Conservation (phyloP, 495 filamentous ascomycete species). For the Penicillium maclennaniae region DNA sequence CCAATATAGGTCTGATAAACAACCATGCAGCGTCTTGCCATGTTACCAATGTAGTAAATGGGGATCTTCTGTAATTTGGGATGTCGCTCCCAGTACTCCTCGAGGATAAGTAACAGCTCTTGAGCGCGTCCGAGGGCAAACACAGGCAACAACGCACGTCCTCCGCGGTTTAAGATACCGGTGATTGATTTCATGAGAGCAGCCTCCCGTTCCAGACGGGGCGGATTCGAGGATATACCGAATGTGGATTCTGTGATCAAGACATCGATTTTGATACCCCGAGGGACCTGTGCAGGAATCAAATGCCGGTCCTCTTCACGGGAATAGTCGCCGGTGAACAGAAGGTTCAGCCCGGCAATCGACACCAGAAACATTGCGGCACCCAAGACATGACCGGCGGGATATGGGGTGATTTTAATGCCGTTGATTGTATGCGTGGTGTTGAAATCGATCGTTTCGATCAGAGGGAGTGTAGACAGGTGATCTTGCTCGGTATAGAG, state of each 20-base stretch:
- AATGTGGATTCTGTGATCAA: constrained; percentile 97
- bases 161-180: constrained; percentile 80
- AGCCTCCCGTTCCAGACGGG: constrained; percentile 82
- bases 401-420: constrained; percentile 94
- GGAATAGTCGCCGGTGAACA: constrained; percentile 97
- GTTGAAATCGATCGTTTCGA: constrained; percentile 97
- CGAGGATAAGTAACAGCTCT: constrained; percentile 88
- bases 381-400: constrained; percentile 94
- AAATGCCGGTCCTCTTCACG: constrained; percentile 92
- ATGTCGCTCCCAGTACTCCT: constrained; percentile 93
- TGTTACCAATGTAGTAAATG: constrained; percentile 94
- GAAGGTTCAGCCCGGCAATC: constrained; percentile 90
- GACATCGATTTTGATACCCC: constrained; percentile 82
- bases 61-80: constrained; percentile 80
- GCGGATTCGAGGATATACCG: constrained; percentile 86
- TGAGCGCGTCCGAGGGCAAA: constrained; percentile 93
- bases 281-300: constrained; percentile 83
- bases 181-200: constrained; percentile 94
- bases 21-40: constrained; percentile 94
- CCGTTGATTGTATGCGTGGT: constrained; percentile 95
- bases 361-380: constrained; percentile 97
- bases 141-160: constrained; percentile 89
- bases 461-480: constrained; percentile 82
- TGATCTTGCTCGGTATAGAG: constrained; percentile 95
- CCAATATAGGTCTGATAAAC: constrained; percentile 97